A percentile compares a stretch with the other conserved stretches of the same genome.
Conservation (phyloP, 2,329 filamentous ascomycete species). For the Arthroderma sp. region DNA sequence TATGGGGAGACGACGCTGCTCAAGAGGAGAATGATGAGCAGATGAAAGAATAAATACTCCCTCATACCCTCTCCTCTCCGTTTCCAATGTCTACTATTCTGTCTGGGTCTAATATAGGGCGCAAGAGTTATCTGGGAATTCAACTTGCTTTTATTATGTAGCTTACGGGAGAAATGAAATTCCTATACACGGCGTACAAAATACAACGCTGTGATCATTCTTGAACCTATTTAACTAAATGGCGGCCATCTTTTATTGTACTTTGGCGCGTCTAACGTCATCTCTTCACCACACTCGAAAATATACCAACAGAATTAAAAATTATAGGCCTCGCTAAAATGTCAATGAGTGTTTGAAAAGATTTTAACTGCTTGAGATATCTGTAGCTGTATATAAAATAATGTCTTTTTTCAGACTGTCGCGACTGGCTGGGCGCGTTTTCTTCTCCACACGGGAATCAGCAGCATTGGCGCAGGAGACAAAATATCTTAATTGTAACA, state of each 20-base stretch:
- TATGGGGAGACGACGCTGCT: slow-evolving; percentile 59
- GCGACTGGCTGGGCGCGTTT: too few species aligned
- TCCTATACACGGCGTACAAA: background rate
- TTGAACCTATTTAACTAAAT: background rate
- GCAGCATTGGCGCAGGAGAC: background rate
- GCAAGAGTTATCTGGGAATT: background rate
- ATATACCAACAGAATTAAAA: too few species aligned
- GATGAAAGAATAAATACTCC: slow-evolving; percentile 28
- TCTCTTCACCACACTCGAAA: background rate
- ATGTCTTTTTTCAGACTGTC: background rate
- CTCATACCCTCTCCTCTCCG: background rate
- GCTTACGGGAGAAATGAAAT: background rate
- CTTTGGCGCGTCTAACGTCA: background rate
- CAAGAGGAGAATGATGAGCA: slow-evolving; percentile 27
- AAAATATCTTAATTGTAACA: background rate
- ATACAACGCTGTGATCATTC: background rate
- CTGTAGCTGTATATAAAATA: background rate
- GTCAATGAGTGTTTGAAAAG: too few species aligned
- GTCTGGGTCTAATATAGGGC: background rate
- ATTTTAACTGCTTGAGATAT: too few species aligned
- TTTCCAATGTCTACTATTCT: background rate
- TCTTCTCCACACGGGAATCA: too few species aligned
- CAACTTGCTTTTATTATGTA: background rate
- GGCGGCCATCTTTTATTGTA: background rate
- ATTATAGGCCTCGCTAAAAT: too few species aligned